A percentile compares a stretch with the other conserved stretches of the same genome.
Conservation (phyloP, 139 green algal genomes). For the Volvox reticuliferus region DNA sequence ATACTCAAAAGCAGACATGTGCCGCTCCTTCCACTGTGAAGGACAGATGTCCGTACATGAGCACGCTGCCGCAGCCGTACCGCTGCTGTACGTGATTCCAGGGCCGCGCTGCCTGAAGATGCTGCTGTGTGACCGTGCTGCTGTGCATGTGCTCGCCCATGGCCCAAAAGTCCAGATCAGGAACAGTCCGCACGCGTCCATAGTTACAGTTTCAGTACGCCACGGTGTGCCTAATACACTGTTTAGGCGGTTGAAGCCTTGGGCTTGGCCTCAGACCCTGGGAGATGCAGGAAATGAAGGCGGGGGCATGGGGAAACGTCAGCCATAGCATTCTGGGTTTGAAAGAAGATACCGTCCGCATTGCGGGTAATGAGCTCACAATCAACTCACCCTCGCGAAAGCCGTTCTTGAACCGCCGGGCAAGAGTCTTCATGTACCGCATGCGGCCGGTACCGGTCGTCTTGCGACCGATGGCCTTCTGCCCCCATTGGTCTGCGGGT, state of each 20-base stretch:
- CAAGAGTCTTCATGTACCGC: slow-evolving; percentile 93
- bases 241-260: slow-evolving; percentile 45
- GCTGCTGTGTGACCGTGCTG: no score
- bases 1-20: no score
- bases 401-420: slow-evolving; percentile 94
- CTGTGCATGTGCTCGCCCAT: no score
- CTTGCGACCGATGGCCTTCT: slow-evolving; percentile 98
- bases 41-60: no score
- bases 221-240: not conserved
- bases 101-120: no score
- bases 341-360: not conserved
- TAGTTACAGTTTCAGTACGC: slow-evolving; percentile 23
- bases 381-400: slow-evolving; percentile 89
- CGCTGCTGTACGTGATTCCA: no score
- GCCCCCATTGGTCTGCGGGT: slow-evolving; percentile 94
- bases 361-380: not conserved
- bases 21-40: no score
- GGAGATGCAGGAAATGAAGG: not conserved
- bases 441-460: slow-evolving; percentile 98
- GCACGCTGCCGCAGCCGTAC: no score
- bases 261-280: slow-evolving; percentile 59
- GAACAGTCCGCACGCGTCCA: slow-evolving; percentile 21
- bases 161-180: not conserved
- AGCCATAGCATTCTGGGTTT: not conserved
- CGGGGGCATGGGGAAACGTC: not conserved